phyloP scores from a whole-genome alignment of 306 rosid species.

The Cicer cuneatum region DNA sequence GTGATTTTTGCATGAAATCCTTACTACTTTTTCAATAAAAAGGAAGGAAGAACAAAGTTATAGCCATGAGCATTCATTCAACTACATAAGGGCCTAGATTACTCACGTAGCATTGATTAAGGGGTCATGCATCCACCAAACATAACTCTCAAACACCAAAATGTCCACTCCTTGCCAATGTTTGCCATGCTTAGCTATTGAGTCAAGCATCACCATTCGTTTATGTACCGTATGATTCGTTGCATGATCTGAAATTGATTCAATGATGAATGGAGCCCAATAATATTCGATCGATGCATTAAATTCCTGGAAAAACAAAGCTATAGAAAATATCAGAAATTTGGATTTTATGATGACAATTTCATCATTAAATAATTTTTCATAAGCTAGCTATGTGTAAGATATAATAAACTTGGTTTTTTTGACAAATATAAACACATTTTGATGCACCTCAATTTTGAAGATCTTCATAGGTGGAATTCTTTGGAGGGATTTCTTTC shows the following conservation, averaged over 20 bases:
- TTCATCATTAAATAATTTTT: neutral
- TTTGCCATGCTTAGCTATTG: constrained; percentile 77
- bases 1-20: too few relatives aligned
- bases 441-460: constrained; percentile 60
- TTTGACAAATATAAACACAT: neutral
- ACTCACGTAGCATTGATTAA: constrained; percentile 80
- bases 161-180: constrained; percentile 88
- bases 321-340: constrained; percentile 37
- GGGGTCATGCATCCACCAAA: constrained; percentile 92
- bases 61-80: constrained; percentile 7
- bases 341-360: neutral
- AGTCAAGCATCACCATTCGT: constrained; percentile 74
- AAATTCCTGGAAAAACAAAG: constrained; percentile 57
- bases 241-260: constrained; percentile 90
- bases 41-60: too few relatives aligned
- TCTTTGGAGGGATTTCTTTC: constrained; percentile 73
- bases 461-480: constrained; percentile 88
- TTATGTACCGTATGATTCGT: constrained; percentile 80
- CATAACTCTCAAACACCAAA: constrained; percentile 89
- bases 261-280: constrained; percentile 92
- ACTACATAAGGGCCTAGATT: neutral
- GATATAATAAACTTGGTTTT: neutral
- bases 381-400: neutral
- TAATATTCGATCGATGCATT: constrained; percentile 86
- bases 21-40: too few relatives aligned